Base-by-base conservation (phyloP, 371 early-diverging fungal genomes). In the Rhizopus microsporus region DNA sequence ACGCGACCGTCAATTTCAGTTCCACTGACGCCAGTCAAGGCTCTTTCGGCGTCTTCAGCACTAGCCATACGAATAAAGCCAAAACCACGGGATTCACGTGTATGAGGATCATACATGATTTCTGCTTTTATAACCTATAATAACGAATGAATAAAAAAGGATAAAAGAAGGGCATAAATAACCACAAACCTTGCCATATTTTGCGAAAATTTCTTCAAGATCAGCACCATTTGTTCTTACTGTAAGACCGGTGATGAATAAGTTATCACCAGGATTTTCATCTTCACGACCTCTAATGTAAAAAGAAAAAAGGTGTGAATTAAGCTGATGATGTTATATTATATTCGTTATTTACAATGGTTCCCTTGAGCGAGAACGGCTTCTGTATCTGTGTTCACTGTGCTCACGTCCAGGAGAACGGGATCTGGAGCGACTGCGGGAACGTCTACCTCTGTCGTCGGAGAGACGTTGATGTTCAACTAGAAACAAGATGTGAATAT, bases 61-160 rank as follows among this genome's bases (percentile, higher is more conserved):
- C 77, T 77, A 23, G 82, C 84, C 85, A 90, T 91, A 46, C 84
- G 86, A 46, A 94, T 88, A 60, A 94, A 93, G 8, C 88, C 94
- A 72, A 94, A 93, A 7, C 91, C 89, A 62, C 90, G 88, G 31
- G 89, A 90, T 59, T 93, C 91, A 38, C 83, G 84, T 16, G 87
- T 85, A 68, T 92, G 92, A 17, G 93, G 92, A 57, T 93, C 91
- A 65, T 74, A 80, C 87, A 92, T 86, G 42, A 90, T 81, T 60
- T 85, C 82, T 51, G 86, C 86, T 62, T 88, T 92, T 48, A 72
- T 71, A 38, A 89, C 81, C 89, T 88, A 40, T 9, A 23, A 42
- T 12, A 37, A 12, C 17, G 30, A 40, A 33, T 30, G 40, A 30
- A 23, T 23, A 23, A 23, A 23, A 23, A 23, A 23, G 2, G 23